Base-by-base conservation (phyloP, 805 yeast genomes). In the Candida ulmi region DNA sequence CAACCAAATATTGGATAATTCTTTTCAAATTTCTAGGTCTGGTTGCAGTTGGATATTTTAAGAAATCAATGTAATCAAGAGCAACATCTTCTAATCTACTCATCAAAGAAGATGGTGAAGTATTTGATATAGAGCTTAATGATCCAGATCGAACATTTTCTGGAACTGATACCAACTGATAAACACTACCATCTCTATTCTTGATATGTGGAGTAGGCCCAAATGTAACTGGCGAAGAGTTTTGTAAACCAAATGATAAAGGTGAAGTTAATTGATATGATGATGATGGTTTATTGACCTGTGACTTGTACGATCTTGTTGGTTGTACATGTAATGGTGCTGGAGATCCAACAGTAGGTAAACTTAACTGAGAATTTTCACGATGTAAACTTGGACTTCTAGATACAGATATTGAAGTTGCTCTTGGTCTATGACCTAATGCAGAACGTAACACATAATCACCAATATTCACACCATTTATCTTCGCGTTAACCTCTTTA, bases 1-100 rank as follows among this genome's bases (percentile, higher is more conserved):
- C 64, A 33, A 65, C 42, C 31, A 68, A 57, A 41, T 62, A 63
- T n/a, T 60, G 61, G 9, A 62, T 37, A 28, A 68, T 55, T 24
- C 58, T 52, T 12, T 38, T 46, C 33, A 65, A 35, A 38, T 58
- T 63, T n/a, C 46, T 51, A 12, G 58, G 56, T 40, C 63, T 55
- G 1, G 63, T 54, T 2, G 66, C 65, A 13, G 51, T 42, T 7
- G 66, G 61, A 36, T 49, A 55, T 33, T 51, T 46, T 34, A 63
- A 44, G 32, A 60, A 65, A 29, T 64, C 63, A 40, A 65, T 48
- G 8, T 56, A 54, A 17, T 48, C 57, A 17, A 50, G 51, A 0
- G 62, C 54, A 38, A 58, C 52, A 35, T 49, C 57, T 42, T 52
- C 61, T 29, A 65, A 45, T 8, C 32, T 38, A 2, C 34, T 32